Evolutionary conservation across 2,329 filamentous ascomycete genomes (phyloP), one percentile per base, ranked within the genome.

Genomic region (Albophoma yamanashiensis): DNA sequence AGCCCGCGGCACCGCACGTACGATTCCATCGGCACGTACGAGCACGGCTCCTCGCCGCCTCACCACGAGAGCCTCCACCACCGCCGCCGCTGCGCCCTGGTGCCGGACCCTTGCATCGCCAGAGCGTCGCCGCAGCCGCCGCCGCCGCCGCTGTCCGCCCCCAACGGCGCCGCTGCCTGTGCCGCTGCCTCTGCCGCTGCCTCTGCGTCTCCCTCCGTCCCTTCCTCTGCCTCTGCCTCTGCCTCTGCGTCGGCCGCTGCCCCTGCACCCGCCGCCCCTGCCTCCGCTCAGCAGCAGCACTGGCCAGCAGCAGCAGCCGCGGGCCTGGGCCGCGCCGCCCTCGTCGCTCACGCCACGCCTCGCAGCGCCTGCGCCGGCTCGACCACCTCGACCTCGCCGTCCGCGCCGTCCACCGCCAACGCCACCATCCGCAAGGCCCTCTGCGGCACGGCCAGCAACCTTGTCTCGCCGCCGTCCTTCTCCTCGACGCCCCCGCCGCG

Each of bases 391-490:
- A 8, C 40, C 40, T 53, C 31, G 25, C 20, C 14, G 34, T 14
- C 39, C 39, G 3, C 31, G 25, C 20, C 14, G 34, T 14, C 39
- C 39, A 8, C 39, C 50, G 8, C 50, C 58, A 34, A 9, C 58
- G n/a, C 14, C 58, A 27, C 43, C 15, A 31, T 50, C 59, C 20
- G 6, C 40, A 27, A 56, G 11, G 17, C 36, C 45, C 50, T 22
- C 53, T 14, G 25, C 58, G 43, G 25, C 55, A 31, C 8, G 1
- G 34, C 55, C 38, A 40, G 39, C 55, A n/a, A 25, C 55, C 25
- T 20, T 40, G 58, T 57, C 47, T 59, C 56, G 58, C 60, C 61
- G 38, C 27, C 59, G 22, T 34, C 62, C 40, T 59, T 58, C 36
- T 62, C 62, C 25, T 52, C 27, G 47, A 4, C 47, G 47, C 47